Conservation (phyloP, 2,329 filamentous ascomycete genomes). For the Pyricularia sp. region DNA sequence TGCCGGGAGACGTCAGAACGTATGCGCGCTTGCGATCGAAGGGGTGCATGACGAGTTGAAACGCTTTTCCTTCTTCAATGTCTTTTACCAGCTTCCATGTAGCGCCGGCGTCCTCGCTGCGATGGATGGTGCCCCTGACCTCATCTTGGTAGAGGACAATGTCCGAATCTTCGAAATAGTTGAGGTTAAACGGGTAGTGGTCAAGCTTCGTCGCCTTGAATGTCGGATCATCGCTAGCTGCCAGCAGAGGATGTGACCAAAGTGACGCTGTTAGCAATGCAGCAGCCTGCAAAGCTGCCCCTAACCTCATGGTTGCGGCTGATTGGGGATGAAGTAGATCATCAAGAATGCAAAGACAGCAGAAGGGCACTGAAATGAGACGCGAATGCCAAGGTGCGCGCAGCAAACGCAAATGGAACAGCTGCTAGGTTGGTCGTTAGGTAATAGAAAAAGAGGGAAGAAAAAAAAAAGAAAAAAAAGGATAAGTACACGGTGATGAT, state of each 20-base stretch:
- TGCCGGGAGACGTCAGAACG: constrained; percentile 50
- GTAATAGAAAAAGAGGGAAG: background rate
- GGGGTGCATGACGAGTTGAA: constrained; percentile 60
- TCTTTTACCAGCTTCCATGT: constrained; percentile 57
- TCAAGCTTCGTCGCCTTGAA: constrained; percentile 55
- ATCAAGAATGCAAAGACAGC: constrained; percentile 23
- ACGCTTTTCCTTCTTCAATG: constrained; percentile 48
- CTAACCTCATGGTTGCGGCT: constrained; percentile 40
- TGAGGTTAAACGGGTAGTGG: constrained; percentile 52
- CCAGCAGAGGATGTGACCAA: constrained; percentile 23
- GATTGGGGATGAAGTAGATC: constrained; percentile 19
- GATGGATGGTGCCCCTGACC: constrained; percentile 51
- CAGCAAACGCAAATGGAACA: background rate
- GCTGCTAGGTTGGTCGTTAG: background rate
- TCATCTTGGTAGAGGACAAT: constrained; percentile 63
- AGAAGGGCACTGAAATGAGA: background rate
- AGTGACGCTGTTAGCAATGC: constrained; percentile 37
- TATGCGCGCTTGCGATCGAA: constrained; percentile 71
- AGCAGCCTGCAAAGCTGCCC: constrained; percentile 30
- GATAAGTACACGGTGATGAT: background rate
- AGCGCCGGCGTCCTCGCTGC: constrained; percentile 69
- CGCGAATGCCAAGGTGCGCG: background rate
- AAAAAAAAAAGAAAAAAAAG: background rate
- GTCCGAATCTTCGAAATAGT: constrained; percentile 87
- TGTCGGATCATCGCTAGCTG: constrained; percentile 52